A percentile compares a stretch with the other conserved stretches of the same genome.
Evolutionary conservation across 441 rosid species (phyloP).

Genomic region (Gossypium davidsonii): DNA sequence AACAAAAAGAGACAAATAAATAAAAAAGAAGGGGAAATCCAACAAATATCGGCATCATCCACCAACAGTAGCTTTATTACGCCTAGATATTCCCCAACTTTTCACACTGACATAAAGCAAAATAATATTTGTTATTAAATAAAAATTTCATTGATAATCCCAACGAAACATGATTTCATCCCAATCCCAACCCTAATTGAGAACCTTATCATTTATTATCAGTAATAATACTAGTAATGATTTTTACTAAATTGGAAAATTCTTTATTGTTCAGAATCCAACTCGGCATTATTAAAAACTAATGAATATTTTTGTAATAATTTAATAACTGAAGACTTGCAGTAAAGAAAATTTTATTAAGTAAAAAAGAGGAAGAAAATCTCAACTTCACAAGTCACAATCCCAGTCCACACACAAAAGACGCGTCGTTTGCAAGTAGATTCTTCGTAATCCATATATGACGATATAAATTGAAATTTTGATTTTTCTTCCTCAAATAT

Average conservation of each 20-base stretch:
- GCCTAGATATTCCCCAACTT: background rate
- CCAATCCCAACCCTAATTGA: constrained; percentile 2
- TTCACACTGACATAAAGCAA: background rate
- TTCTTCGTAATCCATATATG: background rate
- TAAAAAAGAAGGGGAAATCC: background rate
- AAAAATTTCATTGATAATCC: background rate
- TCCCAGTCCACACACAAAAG: too few species aligned
- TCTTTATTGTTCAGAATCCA: too few species aligned
- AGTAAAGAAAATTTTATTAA: too few species aligned
- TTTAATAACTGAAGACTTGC: too few species aligned
- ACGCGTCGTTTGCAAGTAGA: constrained; percentile 12
- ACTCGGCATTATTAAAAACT: too few species aligned
- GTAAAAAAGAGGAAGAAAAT: too few species aligned
- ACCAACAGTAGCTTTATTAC: background rate
- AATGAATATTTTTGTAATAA: too few species aligned
- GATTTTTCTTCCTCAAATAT: background rate
- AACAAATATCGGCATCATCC: background rate
- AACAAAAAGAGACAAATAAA: background rate
- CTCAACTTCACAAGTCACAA: too few species aligned
- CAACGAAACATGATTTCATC: background rate
- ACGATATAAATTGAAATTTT: background rate
- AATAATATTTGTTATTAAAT: background rate
- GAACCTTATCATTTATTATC: background rate
- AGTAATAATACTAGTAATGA: too few species aligned
- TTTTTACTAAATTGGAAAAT: too few species aligned